phyloP scores from a whole-genome alignment of 2,329 filamentous ascomycete genomes.

The Hypoxylon sp. region DNA sequence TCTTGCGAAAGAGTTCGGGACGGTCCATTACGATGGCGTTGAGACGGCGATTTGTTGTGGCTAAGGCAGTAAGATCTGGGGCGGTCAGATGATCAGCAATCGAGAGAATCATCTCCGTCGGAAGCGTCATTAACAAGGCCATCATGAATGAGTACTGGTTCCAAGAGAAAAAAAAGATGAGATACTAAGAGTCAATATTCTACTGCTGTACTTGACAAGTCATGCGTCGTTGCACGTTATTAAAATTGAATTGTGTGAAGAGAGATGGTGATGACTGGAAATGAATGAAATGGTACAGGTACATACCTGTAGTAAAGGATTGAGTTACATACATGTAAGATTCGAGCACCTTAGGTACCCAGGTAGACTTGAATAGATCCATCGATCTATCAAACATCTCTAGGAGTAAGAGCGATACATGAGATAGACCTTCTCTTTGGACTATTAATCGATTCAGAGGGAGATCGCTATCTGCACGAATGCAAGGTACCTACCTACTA shows the following conservation, averaged over 20 bases:
- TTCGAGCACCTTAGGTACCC: not conserved
- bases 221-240: not conserved
- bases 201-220: not conserved
- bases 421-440: not conserved
- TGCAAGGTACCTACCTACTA: not conserved
- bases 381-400: not conserved
- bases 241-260: too few relatives aligned
- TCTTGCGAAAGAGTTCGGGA: not conserved
- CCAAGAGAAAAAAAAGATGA: not conserved
- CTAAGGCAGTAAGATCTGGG: conserved; percentile 7
- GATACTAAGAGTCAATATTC: not conserved
- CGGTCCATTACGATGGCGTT: not conserved
- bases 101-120: not conserved
- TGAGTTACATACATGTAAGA: too few relatives aligned
- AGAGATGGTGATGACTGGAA: not conserved
- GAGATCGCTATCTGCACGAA: not conserved
- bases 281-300: too few relatives aligned
- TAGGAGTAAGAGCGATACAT: not conserved
- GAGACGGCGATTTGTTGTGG: conserved; percentile 8
- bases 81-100: not conserved
- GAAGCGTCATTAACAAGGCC: not conserved
- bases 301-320: too few relatives aligned
- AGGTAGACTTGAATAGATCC: not conserved
- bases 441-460: not conserved
- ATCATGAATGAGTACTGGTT: not conserved